Evolutionary conservation across 2,329 filamentous ascomycete species (phyloP), one percentile per base, ranked within the genome.

Genomic region (Fusarium sp.): DNA sequence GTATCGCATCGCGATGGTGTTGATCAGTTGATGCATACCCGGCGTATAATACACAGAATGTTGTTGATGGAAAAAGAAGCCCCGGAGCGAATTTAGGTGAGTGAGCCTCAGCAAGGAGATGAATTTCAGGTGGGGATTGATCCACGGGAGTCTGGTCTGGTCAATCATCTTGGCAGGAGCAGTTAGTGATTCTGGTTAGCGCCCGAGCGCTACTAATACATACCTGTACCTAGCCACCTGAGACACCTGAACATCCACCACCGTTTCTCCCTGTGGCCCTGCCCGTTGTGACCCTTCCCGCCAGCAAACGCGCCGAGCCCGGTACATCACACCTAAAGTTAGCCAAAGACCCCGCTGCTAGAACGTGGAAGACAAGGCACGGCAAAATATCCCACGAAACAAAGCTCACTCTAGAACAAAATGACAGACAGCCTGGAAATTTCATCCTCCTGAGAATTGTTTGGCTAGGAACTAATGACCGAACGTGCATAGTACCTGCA

Each of bases 371-470:
- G 46, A 39, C 52, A 42, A 41, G 45, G 13, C 20, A 71, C 56
- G 59, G 71, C 54, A 53, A 72, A 69, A 74, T 52, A 58, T 72
- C 64, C 71, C 71, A 74, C 71, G 71, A 73, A 74, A 73, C 71
- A 72, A 60, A 72, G 25, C 39, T 45, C n/a, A 29, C 54, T 50
- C 31, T 63, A 58, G 44, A 56, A 69, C 53, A 38, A 58, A 15
- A 41, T n/a, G 46, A 46, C 39, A 20, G 58, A 60, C 50, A 31
- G 39, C n/a, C 38, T 50, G 55, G 39, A 66, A 66, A 70, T 54
- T 55, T 62, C 31, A 41, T 38, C 31, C 61, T 53, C 36, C 35
- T 56, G 27, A 41, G 22, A 27, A 33, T n/a, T 27, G 42, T 64
- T 36, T 53, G 42, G 58, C 64, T 58, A 62, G 36, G 15, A 44